Percentiles rank a stretch among this genome's conserved stretches.
Conservation (phyloP, 495 filamentous ascomycete species). For the Thozetella sp. region DNA sequence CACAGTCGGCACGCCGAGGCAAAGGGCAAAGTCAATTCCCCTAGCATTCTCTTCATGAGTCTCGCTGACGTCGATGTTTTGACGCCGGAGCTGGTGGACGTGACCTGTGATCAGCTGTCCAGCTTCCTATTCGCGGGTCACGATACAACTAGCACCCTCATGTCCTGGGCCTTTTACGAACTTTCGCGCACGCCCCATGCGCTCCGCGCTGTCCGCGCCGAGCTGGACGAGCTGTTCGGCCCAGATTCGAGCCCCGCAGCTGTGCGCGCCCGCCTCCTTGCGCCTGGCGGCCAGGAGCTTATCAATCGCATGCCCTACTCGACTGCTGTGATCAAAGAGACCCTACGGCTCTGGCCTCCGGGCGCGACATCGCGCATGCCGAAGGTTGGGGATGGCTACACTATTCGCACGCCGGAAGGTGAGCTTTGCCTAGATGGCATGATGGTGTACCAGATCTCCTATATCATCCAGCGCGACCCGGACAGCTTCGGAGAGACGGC, state of each 20-base stretch:
- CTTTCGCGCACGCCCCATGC: constrained; percentile 39
- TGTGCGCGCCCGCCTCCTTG: constrained; percentile 39
- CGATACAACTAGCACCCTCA: constrained; percentile 33
- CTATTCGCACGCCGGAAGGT: too few species aligned
- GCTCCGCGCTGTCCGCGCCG: constrained; percentile 31
- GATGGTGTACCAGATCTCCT: too few species aligned
- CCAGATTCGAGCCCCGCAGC: constrained; percentile 14
- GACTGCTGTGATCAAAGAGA: too few species aligned
- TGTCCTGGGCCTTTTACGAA: constrained; percentile 35
- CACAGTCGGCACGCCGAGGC: too few species aligned
- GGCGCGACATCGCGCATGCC: too few species aligned
- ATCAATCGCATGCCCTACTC: too few species aligned
- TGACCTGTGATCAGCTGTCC: constrained; percentile 18
- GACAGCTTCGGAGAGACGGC: constrained; percentile 51
- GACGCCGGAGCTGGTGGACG: constrained; percentile 10
- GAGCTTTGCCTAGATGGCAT: too few species aligned
- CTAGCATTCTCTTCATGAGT: constrained; percentile 16
- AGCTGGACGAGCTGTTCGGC: constrained; percentile 38
- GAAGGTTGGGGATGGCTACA: too few species aligned
- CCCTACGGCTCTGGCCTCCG: too few species aligned
- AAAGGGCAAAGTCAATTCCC: too few species aligned
- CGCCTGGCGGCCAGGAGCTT: too few species aligned
- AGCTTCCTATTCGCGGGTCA: constrained; percentile 41
- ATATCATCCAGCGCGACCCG: constrained; percentile 58
- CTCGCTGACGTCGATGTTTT: too few species aligned